Evolutionary conservation across 2,329 filamentous ascomycete genomes (phyloP), one percentile per base, ranked within the genome.

Genomic region (Lecanicillium sp.): DNA sequence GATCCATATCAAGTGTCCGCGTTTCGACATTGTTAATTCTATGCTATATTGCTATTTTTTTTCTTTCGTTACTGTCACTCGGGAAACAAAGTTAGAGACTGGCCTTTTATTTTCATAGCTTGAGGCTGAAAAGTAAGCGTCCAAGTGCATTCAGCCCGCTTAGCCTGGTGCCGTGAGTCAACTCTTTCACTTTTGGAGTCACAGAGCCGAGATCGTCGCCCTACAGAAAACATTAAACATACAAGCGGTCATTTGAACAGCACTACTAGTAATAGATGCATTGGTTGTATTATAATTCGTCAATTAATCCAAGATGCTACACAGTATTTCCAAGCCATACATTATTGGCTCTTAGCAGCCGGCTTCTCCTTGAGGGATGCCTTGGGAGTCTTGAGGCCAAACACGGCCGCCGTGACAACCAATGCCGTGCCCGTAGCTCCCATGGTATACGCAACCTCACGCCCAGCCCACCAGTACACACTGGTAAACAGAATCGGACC

Each of bases 401-500:
- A 71, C 56, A 94, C 83, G 0, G 83, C 86, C 17, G 87, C 62
- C 9, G 70, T 71, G 32, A 75, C 73, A 9, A 96, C 89, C 1
- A 70, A 76, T 5, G 84, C 60, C 67, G 96, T 94, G 5, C 87
- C 88, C 11, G 76, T 70, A 0, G 86, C 84, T 4, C 92, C 92
- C 51, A 87, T 71, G 1, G 69, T 71, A 59, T 96, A 98, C 3
- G 92, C 92, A 9, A 80, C 72, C 55, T 94, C 83, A 33, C 92
- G 71, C 0, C 92, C 92, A 6, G 87, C 89, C 92, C 92, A 98
- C 92, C 92, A 98, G 65, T 98, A 98, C 40, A 98, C 69, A 35
- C 86, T 87, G 45, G 92, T 96, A 57, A 98, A 98, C 27, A 94
- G 64, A 4, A 98, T 59, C 0, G 92, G 92, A 0, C 92, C 92